Base-by-base conservation (phyloP, 495 filamentous ascomycete species). In the Penicillium odoratum region DNA sequence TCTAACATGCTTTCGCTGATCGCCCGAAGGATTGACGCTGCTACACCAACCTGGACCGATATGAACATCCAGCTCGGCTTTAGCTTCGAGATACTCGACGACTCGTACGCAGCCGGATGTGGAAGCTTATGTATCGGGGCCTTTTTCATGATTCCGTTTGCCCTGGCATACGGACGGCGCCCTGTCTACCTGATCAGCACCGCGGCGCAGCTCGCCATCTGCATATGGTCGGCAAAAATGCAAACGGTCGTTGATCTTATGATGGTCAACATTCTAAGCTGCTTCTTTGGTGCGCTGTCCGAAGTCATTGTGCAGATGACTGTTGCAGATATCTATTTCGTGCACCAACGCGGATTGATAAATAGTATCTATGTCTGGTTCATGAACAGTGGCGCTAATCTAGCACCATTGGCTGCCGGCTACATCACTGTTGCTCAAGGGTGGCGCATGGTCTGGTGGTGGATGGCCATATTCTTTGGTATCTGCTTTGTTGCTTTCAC, bases 391-490 rank as follows among this genome's bases (percentile, higher is more conserved):
- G 77, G 76, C 1, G 49, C 63, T 0, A 70, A 60, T 26, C 60
- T 82, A 2, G 69, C 65, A 0, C 73, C 77, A 7, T 61, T 83
- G 5, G 69, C 77, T 8, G 72, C 70, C 29, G 79, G 81, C 0
- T 75, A 71, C 53, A 72, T 78, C n/a, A 75, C 76, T 3, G 60
- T 65, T 16, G 69, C 69, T 16, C 73, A 78, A 46, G 76, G 77
- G 0, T 82, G 79, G 79, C 61, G 71, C 8, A 79, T 77, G 76
- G 69, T 79, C 8, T 81, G 75, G 69, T 81, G 78, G 80, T 80
- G 74, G 72, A 70, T 65, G 47, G 69, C 67, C 7, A 79, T 80
- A 18, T 63, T 80, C 25, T 71, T 79, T 30, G 79, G 71, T 11
- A 30, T 33, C 1, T 59, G 59, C 7, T 48, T 62, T 8, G 13